These are phyloP conservation scores for Lodderomyces oxycetoniae DNA, from an alignment of 1,139 yeast genomes.

Conservation along the genomic window DNA sequence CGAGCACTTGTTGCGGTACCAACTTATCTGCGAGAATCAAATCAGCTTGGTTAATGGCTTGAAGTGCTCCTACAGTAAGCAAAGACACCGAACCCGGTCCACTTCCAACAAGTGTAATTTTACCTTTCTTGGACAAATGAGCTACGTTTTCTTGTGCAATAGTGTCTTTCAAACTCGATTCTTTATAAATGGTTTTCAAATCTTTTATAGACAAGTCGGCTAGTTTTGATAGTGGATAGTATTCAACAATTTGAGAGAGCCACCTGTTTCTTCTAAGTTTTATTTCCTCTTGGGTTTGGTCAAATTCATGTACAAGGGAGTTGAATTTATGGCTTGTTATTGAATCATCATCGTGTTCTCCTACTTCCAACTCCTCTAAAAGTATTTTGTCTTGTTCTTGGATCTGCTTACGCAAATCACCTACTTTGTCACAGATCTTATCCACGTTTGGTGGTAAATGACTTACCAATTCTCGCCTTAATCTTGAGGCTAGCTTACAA, in stretches of 20 bases:
- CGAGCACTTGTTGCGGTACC: constrained; percentile 84
- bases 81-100: constrained; percentile 91
- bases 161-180: too few relatives aligned
- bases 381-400: constrained; percentile 46
- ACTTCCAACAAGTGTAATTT: constrained; percentile 79
- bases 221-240: constrained; percentile 70
- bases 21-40: constrained; percentile 83
- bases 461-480: constrained; percentile 68
- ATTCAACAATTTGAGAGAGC: constrained; percentile 88
- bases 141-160: constrained; percentile 26
- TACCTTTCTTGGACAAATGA: constrained; percentile 31
- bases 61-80: constrained; percentile 79
- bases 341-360: constrained; percentile 69
- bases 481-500: constrained; percentile 76
- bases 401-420: constrained; percentile 55
- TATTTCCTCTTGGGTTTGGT: constrained; percentile 48
- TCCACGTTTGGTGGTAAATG: constrained; percentile 68
- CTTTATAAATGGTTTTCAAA: too few relatives aligned
- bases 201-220: constrained; percentile 56
- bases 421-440: constrained; percentile 63
- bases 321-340: constrained; percentile 57
- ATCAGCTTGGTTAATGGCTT: constrained; percentile 79
- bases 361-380: constrained; percentile 31
- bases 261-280: constrained; percentile 68
- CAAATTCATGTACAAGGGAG: constrained; percentile 56